Percentiles rank a stretch among this genome's conserved stretches.
Evolutionary conservation across 352 stramenopile species (phyloP).

Genomic region (Pelagophyceae sp.): DNA sequence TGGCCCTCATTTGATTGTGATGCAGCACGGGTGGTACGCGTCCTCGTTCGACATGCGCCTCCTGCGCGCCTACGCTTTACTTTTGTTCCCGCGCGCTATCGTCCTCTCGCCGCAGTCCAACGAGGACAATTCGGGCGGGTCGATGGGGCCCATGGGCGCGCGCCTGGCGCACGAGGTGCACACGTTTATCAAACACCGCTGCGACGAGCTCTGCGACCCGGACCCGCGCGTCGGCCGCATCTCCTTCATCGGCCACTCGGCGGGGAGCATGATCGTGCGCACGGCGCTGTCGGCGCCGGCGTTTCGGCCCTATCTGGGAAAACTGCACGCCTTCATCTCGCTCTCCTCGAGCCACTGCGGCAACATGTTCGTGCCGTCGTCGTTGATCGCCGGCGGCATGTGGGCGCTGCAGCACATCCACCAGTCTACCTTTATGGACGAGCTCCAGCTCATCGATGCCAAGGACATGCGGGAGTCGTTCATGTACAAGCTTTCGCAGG

Average conservation of each 20-base stretch:
- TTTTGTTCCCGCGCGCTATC: constrained; percentile 8
- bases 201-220: neutral
- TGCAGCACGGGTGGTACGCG: constrained; percentile 21
- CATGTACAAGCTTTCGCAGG: constrained; percentile 14
- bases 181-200: constrained; percentile 20
- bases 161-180: constrained; percentile 12
- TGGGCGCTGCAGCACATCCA: constrained; percentile 18
- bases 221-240: constrained; percentile 8
- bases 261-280: constrained; percentile 14
- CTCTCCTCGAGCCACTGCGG: constrained; percentile 3
- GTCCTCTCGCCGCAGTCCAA: constrained; percentile 14
- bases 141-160: constrained; percentile 17
- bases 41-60: constrained; percentile 18
- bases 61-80: constrained; percentile 7
- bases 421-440: constrained; percentile 17
- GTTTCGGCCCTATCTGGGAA: constrained; percentile 5
- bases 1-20: constrained; percentile 13
- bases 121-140: constrained; percentile 17
- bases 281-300: constrained; percentile 2
- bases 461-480: neutral
- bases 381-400: constrained; percentile 9
- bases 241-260: constrained; percentile 11
- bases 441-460: constrained; percentile 11
- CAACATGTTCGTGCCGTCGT: constrained; percentile 20
- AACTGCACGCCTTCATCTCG: constrained; percentile 9